Evolutionary conservation across 2,329 filamentous ascomycete genomes (phyloP).

Genomic region (Chaetomium strumarium): DNA sequence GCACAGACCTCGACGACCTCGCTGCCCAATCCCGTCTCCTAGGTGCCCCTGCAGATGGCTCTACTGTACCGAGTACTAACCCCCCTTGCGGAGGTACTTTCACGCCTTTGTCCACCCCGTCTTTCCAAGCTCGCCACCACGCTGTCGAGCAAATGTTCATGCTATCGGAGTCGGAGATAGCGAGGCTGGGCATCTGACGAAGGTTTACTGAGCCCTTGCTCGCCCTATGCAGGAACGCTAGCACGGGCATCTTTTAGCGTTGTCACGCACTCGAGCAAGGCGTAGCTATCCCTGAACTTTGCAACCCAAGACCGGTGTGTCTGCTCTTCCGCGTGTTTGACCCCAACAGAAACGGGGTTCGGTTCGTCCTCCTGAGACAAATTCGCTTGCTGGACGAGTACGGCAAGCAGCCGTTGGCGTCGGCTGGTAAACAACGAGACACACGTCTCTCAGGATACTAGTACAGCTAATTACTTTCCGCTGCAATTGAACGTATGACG

Average conservation of each 20-base stretch:
- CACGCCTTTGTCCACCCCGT: not conserved
- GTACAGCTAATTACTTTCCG: not conserved
- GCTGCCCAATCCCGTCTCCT: constrained; percentile 16
- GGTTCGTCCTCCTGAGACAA: not conserved
- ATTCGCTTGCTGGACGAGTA: not conserved
- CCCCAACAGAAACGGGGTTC: constrained; percentile 10
- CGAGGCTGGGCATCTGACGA: too few relatives aligned
- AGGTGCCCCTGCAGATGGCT: too few relatives aligned
- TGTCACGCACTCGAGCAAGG: not conserved
- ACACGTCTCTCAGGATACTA: not conserved
- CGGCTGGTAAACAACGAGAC: not conserved
- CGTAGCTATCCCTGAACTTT: too few relatives aligned
- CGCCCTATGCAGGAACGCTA: too few relatives aligned
- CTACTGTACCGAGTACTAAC: not conserved
- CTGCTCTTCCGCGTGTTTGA: constrained; percentile 16
- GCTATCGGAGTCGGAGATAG: too few relatives aligned
- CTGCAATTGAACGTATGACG: not conserved
- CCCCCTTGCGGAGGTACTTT: constrained; percentile 4
- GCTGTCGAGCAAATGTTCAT: too few relatives aligned
- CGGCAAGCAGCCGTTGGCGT: not conserved
- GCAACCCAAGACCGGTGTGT: constrained; percentile 3
- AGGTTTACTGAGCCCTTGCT: too few relatives aligned
- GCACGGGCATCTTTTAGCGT: not conserved
- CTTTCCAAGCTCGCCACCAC: constrained; percentile 2
- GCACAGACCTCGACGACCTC: constrained; percentile 13